A percentile compares a stretch with the other conserved stretches of the same genome.
Conservation (phyloP, 2,329 filamentous ascomycete species). For the Colletotrichum abscissum region DNA sequence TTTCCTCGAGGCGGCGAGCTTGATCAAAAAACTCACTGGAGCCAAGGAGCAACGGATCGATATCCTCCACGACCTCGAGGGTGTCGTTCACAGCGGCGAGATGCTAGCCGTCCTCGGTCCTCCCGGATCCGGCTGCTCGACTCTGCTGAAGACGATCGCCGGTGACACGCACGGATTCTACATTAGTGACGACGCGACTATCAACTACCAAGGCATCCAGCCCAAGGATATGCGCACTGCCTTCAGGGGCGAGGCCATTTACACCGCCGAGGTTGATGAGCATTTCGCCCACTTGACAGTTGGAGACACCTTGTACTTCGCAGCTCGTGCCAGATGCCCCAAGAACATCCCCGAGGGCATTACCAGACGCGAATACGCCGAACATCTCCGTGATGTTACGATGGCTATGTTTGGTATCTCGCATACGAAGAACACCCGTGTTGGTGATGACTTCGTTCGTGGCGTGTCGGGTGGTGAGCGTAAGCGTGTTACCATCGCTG, state of each 20-base stretch:
- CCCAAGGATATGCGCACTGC: conserved; percentile 31
- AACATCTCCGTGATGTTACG: conserved; percentile 62
- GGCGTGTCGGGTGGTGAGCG: too few relatives aligned
- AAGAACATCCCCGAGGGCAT: conserved; percentile 59
- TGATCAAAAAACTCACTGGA: conserved; percentile 42
- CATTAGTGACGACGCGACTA: conserved; percentile 15
- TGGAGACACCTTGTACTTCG: conserved; percentile 70
- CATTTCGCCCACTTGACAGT: conserved; percentile 71
- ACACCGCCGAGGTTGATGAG: conserved; percentile 73
- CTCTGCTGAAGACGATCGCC: conserved; percentile 74
- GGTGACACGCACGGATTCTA: conserved; percentile 72
- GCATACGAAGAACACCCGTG: conserved; percentile 64
- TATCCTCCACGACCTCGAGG: conserved; percentile 63
- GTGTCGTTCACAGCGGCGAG: conserved; percentile 64
- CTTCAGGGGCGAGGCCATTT: conserved; percentile 70
- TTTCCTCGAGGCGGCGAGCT: conserved; percentile 39
- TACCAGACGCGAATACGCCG: conserved; percentile 51
- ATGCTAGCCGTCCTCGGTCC: conserved; percentile 68
- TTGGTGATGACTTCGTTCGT: conserved; percentile 65
- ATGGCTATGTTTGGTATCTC: conserved; percentile 66
- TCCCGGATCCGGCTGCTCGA: conserved; percentile 70
- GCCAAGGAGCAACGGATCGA: conserved; percentile 49
- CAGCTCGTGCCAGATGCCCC: conserved; percentile 65
- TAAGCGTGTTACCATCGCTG: conserved; percentile 49
- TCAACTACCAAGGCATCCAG: conserved; percentile 34